These are phyloP conservation scores for Moniliella sp. DNA, from an alignment of 1,284 basidiomycete species.

Conservation along the genomic window DNA sequence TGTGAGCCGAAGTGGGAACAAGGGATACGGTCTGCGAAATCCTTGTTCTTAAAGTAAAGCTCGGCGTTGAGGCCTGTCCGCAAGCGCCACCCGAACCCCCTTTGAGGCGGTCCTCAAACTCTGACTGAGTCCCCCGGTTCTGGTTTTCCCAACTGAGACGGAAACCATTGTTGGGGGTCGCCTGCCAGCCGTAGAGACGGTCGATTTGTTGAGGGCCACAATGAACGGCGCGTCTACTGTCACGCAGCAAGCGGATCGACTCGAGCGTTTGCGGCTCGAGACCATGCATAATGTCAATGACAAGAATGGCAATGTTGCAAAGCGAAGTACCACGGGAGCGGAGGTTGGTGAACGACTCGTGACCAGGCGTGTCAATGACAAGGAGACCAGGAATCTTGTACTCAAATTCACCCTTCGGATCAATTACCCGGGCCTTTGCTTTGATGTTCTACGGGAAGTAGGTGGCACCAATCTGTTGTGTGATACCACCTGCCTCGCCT, in stretches of 20 bases:
- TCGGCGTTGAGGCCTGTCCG: slow-evolving; percentile 89
- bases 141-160: slow-evolving; percentile 71
- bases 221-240: slow-evolving; percentile 97
- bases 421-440: slow-evolving; percentile 73
- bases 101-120: slow-evolving; percentile 71
- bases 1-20: slow-evolving; percentile 89
- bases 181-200: slow-evolving; percentile 84
- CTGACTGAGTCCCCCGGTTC: slow-evolving; percentile 55
- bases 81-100: slow-evolving; percentile 79
- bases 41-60: slow-evolving; percentile 94
- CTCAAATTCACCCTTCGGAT: slow-evolving; percentile 61
- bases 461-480: slow-evolving; percentile 98
- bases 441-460: slow-evolving; percentile 98
- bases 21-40: slow-evolving; percentile 76
- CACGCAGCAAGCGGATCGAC: slow-evolving; percentile 71
- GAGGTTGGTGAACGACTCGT: slow-evolving; percentile 97
- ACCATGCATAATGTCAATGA: slow-evolving; percentile 98
- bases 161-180: slow-evolving; percentile 77
- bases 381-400: slow-evolving; percentile 93
- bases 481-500: slow-evolving; percentile 99
- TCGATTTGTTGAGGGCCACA: slow-evolving; percentile 97
- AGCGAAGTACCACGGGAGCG: slow-evolving; percentile 85
- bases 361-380: slow-evolving; percentile 92
- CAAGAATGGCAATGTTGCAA: slow-evolving; percentile 95
- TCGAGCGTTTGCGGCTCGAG: slow-evolving; percentile 92